phyloP scores from a whole-genome alignment of 805 yeast genomes.

The Candida tammaniensis region DNA sequence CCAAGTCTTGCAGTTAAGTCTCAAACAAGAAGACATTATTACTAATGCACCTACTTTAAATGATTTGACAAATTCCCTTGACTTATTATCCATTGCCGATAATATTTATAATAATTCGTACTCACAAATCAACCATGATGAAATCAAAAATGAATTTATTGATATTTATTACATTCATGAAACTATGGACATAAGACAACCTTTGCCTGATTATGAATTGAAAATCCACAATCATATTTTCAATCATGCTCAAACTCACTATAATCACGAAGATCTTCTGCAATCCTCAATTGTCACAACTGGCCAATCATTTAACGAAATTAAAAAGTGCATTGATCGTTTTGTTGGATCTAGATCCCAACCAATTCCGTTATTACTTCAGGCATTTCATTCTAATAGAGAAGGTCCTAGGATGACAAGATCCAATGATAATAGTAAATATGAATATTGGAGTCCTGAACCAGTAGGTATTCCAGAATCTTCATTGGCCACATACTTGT shows the following conservation, averaged over 20 bases:
- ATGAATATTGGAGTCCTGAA: slow-evolving; percentile 16
- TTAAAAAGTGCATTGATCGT: slow-evolving; percentile 11
- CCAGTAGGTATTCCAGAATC: slow-evolving; percentile 32
- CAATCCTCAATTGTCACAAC: too few relatives aligned
- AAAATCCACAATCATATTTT: slow-evolving; percentile 2
- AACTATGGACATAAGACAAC: slow-evolving; percentile 22
- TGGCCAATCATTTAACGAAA: slow-evolving; percentile 12
- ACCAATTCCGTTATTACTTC: slow-evolving; percentile 27
- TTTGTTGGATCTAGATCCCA: slow-evolving; percentile 36
- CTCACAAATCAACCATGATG: slow-evolving; percentile 26
- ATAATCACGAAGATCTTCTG: background rate
- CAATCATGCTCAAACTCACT: slow-evolving; percentile 1
- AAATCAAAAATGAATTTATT: slow-evolving; percentile 31
- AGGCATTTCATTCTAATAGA: slow-evolving; percentile 22
- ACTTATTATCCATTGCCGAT: slow-evolving; percentile 28
- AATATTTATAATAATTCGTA: slow-evolving; percentile 21
- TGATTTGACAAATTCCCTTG: slow-evolving; percentile 15
- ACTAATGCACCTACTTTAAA: background rate
- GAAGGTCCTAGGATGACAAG: slow-evolving; percentile 12
- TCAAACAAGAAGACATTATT: background rate
- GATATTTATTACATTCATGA: slow-evolving; percentile 34
- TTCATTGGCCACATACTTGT: slow-evolving; percentile 26
- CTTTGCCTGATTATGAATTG: slow-evolving; percentile 36
- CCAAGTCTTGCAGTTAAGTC: background rate
- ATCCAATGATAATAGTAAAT: slow-evolving; percentile 4